Evolutionary conservation across 2,329 filamentous ascomycete genomes (phyloP).

Genomic region (Hypoxylon sp.): DNA sequence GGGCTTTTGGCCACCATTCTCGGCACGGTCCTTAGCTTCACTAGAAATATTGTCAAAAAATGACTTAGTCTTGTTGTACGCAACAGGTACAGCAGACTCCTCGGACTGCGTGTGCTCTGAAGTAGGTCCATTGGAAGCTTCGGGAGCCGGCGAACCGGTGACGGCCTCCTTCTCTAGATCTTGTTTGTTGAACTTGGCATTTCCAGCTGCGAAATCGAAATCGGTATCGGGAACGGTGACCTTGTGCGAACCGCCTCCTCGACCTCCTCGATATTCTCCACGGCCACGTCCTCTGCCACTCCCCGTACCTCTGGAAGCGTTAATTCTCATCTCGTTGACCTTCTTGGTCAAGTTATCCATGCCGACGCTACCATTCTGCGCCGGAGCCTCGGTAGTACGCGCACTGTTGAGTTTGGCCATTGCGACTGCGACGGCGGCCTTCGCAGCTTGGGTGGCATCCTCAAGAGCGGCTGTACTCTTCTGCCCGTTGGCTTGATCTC

Average conservation of each 20-base stretch:
- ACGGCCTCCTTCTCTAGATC: conserved; percentile 91
- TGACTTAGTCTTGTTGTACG: conserved; percentile 89
- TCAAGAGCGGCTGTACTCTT: conserved; percentile 64
- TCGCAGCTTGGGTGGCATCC: conserved; percentile 81
- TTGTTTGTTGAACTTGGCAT: conserved; percentile 90
- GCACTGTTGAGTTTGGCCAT: conserved; percentile 77
- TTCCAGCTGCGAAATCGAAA: conserved; percentile 90
- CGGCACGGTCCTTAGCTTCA: conserved; percentile 89
- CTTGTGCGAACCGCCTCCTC: conserved; percentile 68
- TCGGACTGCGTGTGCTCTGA: conserved; percentile 56
- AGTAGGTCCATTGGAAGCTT: conserved; percentile 62
- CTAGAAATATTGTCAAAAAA: conserved; percentile 99
- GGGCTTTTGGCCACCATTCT: conserved; percentile 76
- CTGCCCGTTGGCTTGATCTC: conserved; percentile 57
- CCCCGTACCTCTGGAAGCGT: conserved; percentile 67
- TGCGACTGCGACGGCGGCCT: conserved; percentile 83
- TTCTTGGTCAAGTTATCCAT: conserved; percentile 82
- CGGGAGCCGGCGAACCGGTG: conserved; percentile 77
- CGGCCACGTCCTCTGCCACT: conserved; percentile 62
- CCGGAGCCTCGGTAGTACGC: conserved; percentile 49
- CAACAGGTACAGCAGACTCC: conserved; percentile 59
- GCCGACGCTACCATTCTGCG: conserved; percentile 59
- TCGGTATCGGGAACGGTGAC: conserved; percentile 92
- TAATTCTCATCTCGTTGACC: conserved; percentile 82
- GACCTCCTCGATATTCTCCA: conserved; percentile 65